Conservation (phyloP, 2,329 filamentous ascomycete species). For the Nannizziopsis arthrosporioides region DNA sequence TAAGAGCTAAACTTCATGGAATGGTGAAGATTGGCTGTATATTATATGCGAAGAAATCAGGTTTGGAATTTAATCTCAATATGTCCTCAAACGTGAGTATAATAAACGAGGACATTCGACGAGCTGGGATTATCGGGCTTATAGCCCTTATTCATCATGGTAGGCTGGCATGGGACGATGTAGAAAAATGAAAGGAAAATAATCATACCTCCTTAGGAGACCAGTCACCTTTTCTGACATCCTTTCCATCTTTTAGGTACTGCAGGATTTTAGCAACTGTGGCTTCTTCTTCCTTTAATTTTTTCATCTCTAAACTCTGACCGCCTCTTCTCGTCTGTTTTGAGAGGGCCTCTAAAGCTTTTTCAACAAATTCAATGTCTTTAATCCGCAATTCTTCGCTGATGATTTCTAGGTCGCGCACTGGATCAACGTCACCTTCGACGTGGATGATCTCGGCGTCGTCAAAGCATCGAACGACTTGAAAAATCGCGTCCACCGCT, state of each 20-base stretch:
- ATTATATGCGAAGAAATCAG: conserved; percentile 43
- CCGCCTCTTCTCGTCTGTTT: conserved; percentile 94
- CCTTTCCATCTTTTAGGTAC: conserved; percentile 76
- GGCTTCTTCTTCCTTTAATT: conserved; percentile 85
- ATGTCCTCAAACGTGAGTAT: conserved; percentile 60
- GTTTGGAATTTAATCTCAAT: conserved; percentile 71
- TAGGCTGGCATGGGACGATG: conserved; percentile 10
- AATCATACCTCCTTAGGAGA: conserved; percentile 73
- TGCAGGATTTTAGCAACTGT: conserved; percentile 82
- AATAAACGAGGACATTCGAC: conserved; percentile 72
- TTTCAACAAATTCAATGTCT: conserved; percentile 97
- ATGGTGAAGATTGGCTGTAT: conserved; percentile 7
- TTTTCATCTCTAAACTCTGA: conserved; percentile 95
- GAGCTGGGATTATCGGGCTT: conserved; percentile 99
- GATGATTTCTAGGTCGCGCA: conserved; percentile 91
- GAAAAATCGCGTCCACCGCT: conserved; percentile 95
- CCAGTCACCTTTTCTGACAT: conserved; percentile 87
- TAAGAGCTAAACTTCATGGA: conserved; percentile 17
- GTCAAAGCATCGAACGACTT: conserved; percentile 93
- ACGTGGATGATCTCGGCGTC: conserved; percentile 99
- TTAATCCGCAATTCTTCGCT: conserved; percentile 92
- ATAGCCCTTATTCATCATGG: conserved; percentile 97
- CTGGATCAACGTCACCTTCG: conserved; percentile 93
- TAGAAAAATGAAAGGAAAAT: conserved; percentile 18
- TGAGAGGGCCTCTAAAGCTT: conserved; percentile 78